Percentiles rank a stretch among this genome's conserved stretches.
These are phyloP conservation scores for Yamadazyma nakazawae DNA, from an alignment of 805 yeast species.

Conservation along the genomic window DNA sequence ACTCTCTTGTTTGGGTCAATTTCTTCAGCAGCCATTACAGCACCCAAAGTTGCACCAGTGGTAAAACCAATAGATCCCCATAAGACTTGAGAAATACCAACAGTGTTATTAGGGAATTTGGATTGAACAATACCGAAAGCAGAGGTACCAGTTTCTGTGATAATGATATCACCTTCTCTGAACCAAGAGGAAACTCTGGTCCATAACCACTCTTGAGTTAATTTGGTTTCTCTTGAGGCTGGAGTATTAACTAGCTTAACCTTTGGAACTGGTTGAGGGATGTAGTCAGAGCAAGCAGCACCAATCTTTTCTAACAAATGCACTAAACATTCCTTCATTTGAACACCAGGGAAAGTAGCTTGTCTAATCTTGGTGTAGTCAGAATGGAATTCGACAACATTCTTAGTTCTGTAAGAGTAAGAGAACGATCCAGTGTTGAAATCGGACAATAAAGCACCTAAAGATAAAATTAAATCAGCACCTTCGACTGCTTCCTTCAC, in stretches of 20 bases:
- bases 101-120: conserved; percentile 57
- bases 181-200: conserved; percentile 60
- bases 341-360: conserved; percentile 40
- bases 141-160: conserved; percentile 74
- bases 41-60: conserved; percentile 66
- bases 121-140: conserved; percentile 69
- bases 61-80: conserved; percentile 78
- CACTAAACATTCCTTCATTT: conserved; percentile 45
- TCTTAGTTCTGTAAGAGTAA: conserved; percentile 36
- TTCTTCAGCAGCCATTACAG: conserved; percentile 66
- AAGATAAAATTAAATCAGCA: conserved; percentile 35
- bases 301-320: conserved; percentile 38
- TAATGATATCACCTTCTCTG: conserved; percentile 61
- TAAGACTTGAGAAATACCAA: conserved; percentile 69
- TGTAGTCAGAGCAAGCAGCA: conserved; percentile 40
- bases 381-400: conserved; percentile 40
- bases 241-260: conserved; percentile 46
- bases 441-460: conserved; percentile 39
- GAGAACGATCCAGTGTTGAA: conserved; percentile 42
- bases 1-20: conserved; percentile 59
- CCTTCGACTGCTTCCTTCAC: conserved; percentile 36
- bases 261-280: conserved; percentile 55
- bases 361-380: conserved; percentile 40
- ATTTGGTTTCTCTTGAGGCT: conserved; percentile 22
- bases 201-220: conserved; percentile 70